A percentile compares a stretch with the other conserved stretches of the same genome.
These are phyloP conservation scores for Botrytis fragariae DNA, from an alignment of 2,329 filamentous ascomycete species.

Conservation along the genomic window DNA sequence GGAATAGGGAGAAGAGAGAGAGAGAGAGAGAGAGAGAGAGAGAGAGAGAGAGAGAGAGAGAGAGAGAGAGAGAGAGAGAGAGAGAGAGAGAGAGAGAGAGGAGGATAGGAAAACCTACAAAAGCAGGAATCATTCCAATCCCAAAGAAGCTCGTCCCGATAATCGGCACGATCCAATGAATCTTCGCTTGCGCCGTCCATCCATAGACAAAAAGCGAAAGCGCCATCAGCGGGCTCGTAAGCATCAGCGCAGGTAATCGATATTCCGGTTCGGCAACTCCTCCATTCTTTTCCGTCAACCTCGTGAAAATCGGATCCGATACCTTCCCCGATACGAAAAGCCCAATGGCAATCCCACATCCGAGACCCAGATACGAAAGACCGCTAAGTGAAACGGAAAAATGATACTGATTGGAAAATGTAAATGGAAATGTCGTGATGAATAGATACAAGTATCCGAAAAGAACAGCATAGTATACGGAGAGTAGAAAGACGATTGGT, in stretches of 20 bases:
- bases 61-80: too few relatives aligned
- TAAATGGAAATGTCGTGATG: constrained; percentile 24
- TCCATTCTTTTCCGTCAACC: constrained; percentile 45
- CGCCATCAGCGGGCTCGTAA: constrained; percentile 40
- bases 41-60: too few relatives aligned
- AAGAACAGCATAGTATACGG: constrained; percentile 47
- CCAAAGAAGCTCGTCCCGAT: constrained; percentile 8
- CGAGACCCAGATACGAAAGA: constrained; percentile 40
- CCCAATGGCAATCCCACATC: constrained; percentile 36
- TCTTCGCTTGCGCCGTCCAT: constrained; percentile 43
- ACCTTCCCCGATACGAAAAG: constrained; percentile 30
- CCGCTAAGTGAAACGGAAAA: constrained; percentile 39
- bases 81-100: background rate
- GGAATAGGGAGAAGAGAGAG: too few relatives aligned
- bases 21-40: too few relatives aligned
- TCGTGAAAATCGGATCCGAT: constrained; percentile 41
- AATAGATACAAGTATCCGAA: constrained; percentile 39
- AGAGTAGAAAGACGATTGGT: constrained; percentile 32
- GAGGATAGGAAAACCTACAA: background rate
- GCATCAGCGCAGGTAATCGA: constrained; percentile 43
- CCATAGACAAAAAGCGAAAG: constrained; percentile 48
- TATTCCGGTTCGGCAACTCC: constrained; percentile 39
- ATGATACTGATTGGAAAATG: constrained; percentile 31
- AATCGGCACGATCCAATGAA: constrained; percentile 43
- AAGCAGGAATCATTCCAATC: constrained; percentile 8